Percentiles rank a stretch among this genome's conserved stretches.
Evolutionary conservation across 192 early-diverging fungal genomes (phyloP).

Genomic region (Linderina pennispora): DNA sequence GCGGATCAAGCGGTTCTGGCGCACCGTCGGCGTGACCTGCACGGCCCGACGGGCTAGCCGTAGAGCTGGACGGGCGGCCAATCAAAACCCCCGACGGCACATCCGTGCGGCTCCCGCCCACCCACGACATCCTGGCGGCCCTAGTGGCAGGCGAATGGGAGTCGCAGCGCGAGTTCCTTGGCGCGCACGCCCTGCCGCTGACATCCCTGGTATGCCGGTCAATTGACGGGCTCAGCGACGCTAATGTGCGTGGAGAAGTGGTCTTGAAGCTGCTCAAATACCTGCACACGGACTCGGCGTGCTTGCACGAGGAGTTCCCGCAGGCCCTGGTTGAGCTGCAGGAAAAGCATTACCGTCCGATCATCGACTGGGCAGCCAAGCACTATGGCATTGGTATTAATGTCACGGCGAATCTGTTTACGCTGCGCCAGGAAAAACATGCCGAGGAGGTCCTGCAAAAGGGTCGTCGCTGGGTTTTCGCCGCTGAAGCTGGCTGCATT

Average conservation of each 20-base stretch:
- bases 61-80: slow-evolving; percentile 71
- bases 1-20: slow-evolving; percentile 38
- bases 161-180: slow-evolving; percentile 69
- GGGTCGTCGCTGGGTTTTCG: slow-evolving; percentile 53
- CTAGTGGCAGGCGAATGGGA: slow-evolving; percentile 94
- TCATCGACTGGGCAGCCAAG: slow-evolving; percentile 68
- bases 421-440: slow-evolving; percentile 56
- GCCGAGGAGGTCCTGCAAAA: slow-evolving; percentile 53
- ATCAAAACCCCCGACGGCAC: slow-evolving; percentile 80
- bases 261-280: slow-evolving; percentile 74
- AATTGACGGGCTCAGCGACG: slow-evolving; percentile 64
- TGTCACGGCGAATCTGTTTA: slow-evolving; percentile 66
- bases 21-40: slow-evolving; percentile 25
- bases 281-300: slow-evolving; percentile 84
- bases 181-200: slow-evolving; percentile 82
- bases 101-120: slow-evolving; percentile 52
- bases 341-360: slow-evolving; percentile 68
- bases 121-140: slow-evolving; percentile 62
- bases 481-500: slow-evolving; percentile 79
- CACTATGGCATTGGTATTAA: slow-evolving; percentile 63
- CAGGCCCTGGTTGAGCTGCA: slow-evolving; percentile 76
- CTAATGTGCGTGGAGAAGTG: slow-evolving; percentile 56
- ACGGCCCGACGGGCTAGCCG: slow-evolving; percentile 34
- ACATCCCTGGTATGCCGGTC: slow-evolving; percentile 86
- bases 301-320: slow-evolving; percentile 76